Evolutionary conservation across 1,284 basidiomycete genomes (phyloP).

Genomic region (Kalmanozyma brasiliensis): DNA sequence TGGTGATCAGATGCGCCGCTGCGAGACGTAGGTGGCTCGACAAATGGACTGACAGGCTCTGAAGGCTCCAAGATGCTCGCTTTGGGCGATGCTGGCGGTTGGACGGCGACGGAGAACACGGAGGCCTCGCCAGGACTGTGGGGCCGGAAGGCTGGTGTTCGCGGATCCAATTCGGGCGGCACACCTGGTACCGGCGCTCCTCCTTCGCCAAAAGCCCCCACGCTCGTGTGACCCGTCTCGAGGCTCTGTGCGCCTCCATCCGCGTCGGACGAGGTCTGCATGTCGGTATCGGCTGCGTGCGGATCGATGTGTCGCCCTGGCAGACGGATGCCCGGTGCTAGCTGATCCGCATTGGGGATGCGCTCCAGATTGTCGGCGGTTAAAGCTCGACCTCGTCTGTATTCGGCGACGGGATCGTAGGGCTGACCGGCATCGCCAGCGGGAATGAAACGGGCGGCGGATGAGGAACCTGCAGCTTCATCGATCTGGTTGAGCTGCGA

Average conservation of each 20-base stretch:
- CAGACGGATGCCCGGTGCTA: constrained; percentile 65
- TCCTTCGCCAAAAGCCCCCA: constrained; percentile 49
- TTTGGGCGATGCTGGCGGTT: constrained; percentile 63
- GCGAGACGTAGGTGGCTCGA: constrained; percentile 33
- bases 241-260: constrained; percentile 42
- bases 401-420: constrained; percentile 45
- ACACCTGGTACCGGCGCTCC: constrained; percentile 57
- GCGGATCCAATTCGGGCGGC: constrained; percentile 64
- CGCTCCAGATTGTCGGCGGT: constrained; percentile 64
- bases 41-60: constrained; percentile 39
- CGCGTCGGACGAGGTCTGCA: constrained; percentile 49
- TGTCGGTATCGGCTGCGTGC: constrained; percentile 32
- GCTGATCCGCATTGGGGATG: constrained; percentile 65
- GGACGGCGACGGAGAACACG: constrained; percentile 64
- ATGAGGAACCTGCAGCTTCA: constrained; percentile 13
- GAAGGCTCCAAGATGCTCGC: constrained; percentile 39
- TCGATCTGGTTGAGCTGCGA: constrained; percentile 3
- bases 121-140: constrained; percentile 62
- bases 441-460: constrained; percentile 13
- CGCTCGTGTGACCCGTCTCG: constrained; percentile 47
- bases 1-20: constrained; percentile 19
- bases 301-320: constrained; percentile 38
- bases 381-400: constrained; percentile 48
- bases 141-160: constrained; percentile 60
- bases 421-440: constrained; percentile 18